Conservation (phyloP, 495 filamentous ascomycete species). For the Polyplosphaeria fusca region DNA sequence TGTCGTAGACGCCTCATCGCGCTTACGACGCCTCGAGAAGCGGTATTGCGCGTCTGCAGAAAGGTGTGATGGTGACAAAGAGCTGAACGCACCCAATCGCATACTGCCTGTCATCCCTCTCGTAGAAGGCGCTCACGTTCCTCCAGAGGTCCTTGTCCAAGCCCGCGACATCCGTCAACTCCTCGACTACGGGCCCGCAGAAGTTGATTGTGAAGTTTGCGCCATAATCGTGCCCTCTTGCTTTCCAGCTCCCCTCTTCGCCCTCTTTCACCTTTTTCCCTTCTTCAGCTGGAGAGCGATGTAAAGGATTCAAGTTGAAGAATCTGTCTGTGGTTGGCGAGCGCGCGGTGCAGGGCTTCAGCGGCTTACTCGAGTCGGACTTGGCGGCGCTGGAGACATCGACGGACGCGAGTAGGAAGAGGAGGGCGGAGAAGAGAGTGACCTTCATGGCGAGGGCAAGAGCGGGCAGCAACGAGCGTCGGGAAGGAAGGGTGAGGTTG, state of each 20-base stretch:
- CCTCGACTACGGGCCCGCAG: constrained; percentile 80
- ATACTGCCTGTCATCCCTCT: constrained; percentile 66
- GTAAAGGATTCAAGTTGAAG: constrained; percentile 83
- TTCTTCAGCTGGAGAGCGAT: constrained; percentile 54
- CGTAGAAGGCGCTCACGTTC: constrained; percentile 92
- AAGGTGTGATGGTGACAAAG: not conserved
- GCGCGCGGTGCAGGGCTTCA: constrained; percentile 73
- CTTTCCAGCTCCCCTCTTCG: constrained; percentile 72
- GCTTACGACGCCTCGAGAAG: not conserved
- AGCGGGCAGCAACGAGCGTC: constrained; percentile 6
- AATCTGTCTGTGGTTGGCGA: constrained; percentile 72
- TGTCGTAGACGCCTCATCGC: not conserved
- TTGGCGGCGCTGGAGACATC: constrained; percentile 38
- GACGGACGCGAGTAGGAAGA: constrained; percentile 39
- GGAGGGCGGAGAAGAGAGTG: constrained; percentile 19
- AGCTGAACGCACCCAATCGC: constrained; percentile 69
- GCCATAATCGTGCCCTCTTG: constrained; percentile 77
- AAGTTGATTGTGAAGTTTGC: constrained; percentile 96
- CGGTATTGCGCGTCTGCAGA: no score
- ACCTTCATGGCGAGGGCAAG: constrained; percentile 12
- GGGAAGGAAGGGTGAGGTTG: not conserved
- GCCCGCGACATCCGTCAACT: constrained; percentile 59
- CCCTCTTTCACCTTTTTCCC: constrained; percentile 59
- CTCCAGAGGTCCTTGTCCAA: constrained; percentile 61
- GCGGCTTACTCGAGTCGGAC: constrained; percentile 37